Evolutionary conservation across 352 stramenopile genomes (phyloP), one percentile per base, ranked within the genome.

Genomic region (Thalassiosira livingstoniorum): DNA sequence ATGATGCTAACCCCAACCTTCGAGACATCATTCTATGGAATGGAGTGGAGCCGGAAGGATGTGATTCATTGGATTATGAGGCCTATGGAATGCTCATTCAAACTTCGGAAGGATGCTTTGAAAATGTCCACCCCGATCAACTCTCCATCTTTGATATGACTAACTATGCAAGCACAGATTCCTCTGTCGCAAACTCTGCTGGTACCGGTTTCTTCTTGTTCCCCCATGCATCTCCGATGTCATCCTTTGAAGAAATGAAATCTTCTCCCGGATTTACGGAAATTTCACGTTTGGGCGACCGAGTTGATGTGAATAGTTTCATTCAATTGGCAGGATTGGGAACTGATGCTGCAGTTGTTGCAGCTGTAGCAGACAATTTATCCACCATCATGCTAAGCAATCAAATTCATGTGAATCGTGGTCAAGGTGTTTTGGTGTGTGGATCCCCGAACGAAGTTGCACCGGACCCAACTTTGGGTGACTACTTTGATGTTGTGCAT

Each of bases 401-500:
- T 55, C 53, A 79, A 11, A 42, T 87, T n/a, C 37, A 63, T 7
- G 71, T 60, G 15, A 87, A 87, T 58, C 63, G 80, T n/a, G 77
- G 66, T 15, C 77, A 78, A 34, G 83, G 83, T 0, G 78, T 71
- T 43, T 65, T 90, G 0, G 85, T 90, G 34, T 90, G 85, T 72
- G 85, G 85, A 13, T 76, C 43, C 51, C 71, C 75, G 0, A 85
- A 87, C 43, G 85, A 90, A 70, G 85, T 90, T 27, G 75, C 69
- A 35, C 81, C 80, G 1, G 81, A 88, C 65, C 84, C 84, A 11
- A 66, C 42, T 1, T 63, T 87, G 15, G 79, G 86, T 80, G 84
- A 90, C n/a, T n/a, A n/a, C 42, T 90, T 90, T 65, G 84, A 90
- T 70, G 78, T 80, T 0, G 53, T 86, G 13, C 70, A 89, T 70